A percentile compares a stretch with the other conserved stretches of the same genome.
Evolutionary conservation across 345 rosid genomes (phyloP).

Genomic region (Eucalyptus grandis): DNA sequence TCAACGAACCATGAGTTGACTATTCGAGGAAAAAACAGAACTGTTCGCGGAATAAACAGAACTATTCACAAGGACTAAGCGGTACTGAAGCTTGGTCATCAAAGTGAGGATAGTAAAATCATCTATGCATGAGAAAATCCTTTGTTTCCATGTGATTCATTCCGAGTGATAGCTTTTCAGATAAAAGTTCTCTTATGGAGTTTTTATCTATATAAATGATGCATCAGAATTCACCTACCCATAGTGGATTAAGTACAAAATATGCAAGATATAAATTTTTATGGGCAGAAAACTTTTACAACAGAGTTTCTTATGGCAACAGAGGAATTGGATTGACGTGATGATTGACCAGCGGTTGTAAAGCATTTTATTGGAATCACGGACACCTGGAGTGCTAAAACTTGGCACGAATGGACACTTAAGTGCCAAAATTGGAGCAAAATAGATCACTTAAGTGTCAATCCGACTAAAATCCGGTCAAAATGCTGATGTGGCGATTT

Average conservation of each 20-base stretch:
- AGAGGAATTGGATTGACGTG: background rate
- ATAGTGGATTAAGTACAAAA: background rate
- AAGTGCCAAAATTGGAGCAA: too few relatives aligned
- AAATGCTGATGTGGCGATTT: too few relatives aligned
- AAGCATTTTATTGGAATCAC: background rate
- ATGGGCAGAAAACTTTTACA: background rate
- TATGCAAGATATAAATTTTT: background rate
- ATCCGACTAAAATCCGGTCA: too few relatives aligned
- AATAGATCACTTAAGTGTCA: too few relatives aligned
- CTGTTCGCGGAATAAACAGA: background rate
- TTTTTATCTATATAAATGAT: background rate
- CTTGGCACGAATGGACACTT: too few relatives aligned
- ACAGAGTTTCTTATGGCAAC: background rate
- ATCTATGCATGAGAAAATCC: background rate
- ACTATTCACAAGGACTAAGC: background rate
- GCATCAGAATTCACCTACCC: background rate
- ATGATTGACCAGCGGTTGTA: background rate
- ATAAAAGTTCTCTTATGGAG: background rate
- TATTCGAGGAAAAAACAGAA: background rate
- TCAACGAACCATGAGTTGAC: background rate
- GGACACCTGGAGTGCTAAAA: too few relatives aligned
- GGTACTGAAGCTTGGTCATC: background rate
- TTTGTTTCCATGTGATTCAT: background rate
- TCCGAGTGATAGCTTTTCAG: background rate
- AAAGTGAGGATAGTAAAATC: background rate